Base-by-base conservation (phyloP, 2,329 filamentous ascomycete genomes). In the Trichophaea hybrida region DNA sequence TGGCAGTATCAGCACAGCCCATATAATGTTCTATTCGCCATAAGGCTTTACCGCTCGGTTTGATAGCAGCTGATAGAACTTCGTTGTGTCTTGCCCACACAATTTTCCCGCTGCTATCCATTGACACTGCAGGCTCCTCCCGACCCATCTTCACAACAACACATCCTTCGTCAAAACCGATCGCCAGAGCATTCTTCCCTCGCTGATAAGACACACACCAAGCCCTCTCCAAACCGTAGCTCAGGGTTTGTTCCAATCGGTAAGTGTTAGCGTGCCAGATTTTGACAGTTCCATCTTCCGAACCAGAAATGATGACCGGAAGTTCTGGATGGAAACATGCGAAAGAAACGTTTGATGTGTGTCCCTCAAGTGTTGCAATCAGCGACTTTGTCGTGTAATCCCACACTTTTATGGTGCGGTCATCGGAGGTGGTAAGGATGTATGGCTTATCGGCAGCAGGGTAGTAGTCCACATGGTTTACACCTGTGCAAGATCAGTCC, bases 211-310 rank as follows among this genome's bases (percentile, higher is more conserved):
- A 85, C 50, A 97, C 88, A 80, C 93, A 97, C 93, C 93, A 98
- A 58, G 91, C 93, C 69, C 93, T 82, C 74, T 98, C 93, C 53
- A 98, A 75, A 34, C 90, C 93, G 73, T 98, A 98, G 75, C 88
- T 96, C 64, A 98, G 77, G 0, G 90, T 94, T 71, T 97, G 93
- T 73, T 97, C 93, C 61, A 97, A 80, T 66, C 93, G 81, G 74
- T 97, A 97, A 57, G 93, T 98, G 71, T 95, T 96, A 65, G 91
- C 90, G 72, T 98, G 90, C 93, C 93, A 98, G 73, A 98, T 90
- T 74, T 95, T 94, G 71, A 98, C 84, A 0, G 90, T 95, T 65
- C 91, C 91, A 73, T 98, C 93, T 74, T 98, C 93, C 32, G 91
- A 97, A 68, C 93, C 93, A 31, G 93, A 97, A 59, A 98, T 91